Percentiles rank a stretch among this genome's conserved stretches.
These are phyloP conservation scores for Colletotrichum brevisporum DNA, from an alignment of 2,329 filamentous ascomycete genomes.

Conservation along the genomic window DNA sequence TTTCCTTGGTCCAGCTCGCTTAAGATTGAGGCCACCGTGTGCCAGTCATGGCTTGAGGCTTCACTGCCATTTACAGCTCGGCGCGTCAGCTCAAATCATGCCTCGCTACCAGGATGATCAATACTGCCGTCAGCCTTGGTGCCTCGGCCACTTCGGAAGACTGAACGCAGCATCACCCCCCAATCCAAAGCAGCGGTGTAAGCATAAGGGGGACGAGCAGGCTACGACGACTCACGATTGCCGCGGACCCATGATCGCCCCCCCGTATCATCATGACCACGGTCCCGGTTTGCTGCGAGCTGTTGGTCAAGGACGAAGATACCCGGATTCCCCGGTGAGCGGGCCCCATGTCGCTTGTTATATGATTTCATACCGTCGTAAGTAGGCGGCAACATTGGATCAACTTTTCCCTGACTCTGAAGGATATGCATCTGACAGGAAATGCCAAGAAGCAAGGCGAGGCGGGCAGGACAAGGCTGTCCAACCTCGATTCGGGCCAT, in stretches of 20 bases:
- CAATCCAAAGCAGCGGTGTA: conserved; percentile 34
- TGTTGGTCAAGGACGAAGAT: background rate
- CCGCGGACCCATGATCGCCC: background rate
- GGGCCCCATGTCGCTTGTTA: conserved; percentile 5
- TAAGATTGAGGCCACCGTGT: conserved; percentile 10
- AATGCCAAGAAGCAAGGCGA: conserved; percentile 3
- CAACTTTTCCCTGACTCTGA: background rate
- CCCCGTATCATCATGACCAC: conserved; percentile 6
- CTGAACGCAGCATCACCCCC: conserved; percentile 1
- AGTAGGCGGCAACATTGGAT: background rate
- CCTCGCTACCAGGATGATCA: background rate
- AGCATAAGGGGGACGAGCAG: conserved; percentile 6
- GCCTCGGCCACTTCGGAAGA: conserved; percentile 10
- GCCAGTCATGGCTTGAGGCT: conserved; percentile 1
- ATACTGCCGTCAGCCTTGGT: conserved; percentile 19
- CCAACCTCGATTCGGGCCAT: background rate
- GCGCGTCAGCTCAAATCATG: conserved; percentile 13
- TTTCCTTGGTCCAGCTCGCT: conserved; percentile 20
- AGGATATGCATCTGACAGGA: background rate
- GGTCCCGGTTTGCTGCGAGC: conserved; percentile 9
- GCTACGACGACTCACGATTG: background rate
- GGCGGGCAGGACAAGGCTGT: conserved; percentile 6
- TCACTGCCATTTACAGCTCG: background rate
- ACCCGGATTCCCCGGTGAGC: conserved; percentile 9
- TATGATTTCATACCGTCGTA: background rate